Evolutionary conservation across 139 green algal species (phyloP), one percentile per base, ranked within the genome.

Genomic region (Tetradesmus lagerheimii): DNA sequence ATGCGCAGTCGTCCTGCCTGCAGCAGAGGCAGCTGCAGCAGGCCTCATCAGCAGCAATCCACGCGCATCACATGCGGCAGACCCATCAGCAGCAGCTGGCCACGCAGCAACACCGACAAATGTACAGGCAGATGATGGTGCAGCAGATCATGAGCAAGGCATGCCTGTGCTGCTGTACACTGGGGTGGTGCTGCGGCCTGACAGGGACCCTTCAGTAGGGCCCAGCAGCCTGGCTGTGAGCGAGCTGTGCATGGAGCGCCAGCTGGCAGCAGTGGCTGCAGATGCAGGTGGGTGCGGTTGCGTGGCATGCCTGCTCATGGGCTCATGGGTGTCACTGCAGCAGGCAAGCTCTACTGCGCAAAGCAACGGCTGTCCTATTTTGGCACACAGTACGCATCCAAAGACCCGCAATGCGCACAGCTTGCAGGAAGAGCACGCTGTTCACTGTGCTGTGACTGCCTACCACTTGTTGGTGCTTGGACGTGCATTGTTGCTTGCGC

Each of bases 181-280:
- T 0, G 95, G 95, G 35, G 95, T 89, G 18, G 85, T 89, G 66
- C 27, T 34, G 41, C 62, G 85, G n/a, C 39, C 85, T 45, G 66
- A 81, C 31, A 64, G 31, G 35, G 43, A 50, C 6, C n/a, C 62
- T 34, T 74, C 34, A 66, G 29, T 93, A 90, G 0, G 87, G 91
- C 18, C 47, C 1, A 91, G 93, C 80, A 92, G 87, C 80, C 89
- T 95, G 81, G n/a, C 85, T 38, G 89, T 96, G 27, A 85, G 90
- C 43, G 92, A 97, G 80, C 93, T 95, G 3, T 98, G 96, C 88
- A 94, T 98, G 23, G 97, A 99, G 93, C 92, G 50, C 4, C 97
- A 99, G 93, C 93, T 92, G 37, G 75, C 89, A 3, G 97, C 95
- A n/a, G 85, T 94, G 39, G 78, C 91, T 25, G 91, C 86, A 35